Percentiles rank a stretch among this genome's conserved stretches.
Evolutionary conservation across 2,329 filamentous ascomycete species (phyloP).

Genomic region (Ophiocordyceps camponoti-floridani): DNA sequence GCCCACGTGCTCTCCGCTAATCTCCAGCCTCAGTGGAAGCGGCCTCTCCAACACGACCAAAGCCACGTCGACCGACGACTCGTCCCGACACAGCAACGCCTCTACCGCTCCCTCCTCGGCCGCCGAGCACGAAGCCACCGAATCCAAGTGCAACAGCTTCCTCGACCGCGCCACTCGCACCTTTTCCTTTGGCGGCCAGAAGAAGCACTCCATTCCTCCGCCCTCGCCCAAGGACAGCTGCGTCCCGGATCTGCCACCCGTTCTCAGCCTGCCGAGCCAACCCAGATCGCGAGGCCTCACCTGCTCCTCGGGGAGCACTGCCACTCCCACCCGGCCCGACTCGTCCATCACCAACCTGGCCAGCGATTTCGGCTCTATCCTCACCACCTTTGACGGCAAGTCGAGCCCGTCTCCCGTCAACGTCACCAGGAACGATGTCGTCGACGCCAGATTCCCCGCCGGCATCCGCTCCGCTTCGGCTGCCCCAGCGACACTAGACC

Average conservation of each 20-base stretch:
- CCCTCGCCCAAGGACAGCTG: constrained; percentile 12
- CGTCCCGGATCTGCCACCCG: constrained; percentile 18
- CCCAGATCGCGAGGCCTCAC: constrained; percentile 31
- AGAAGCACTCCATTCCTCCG: constrained; percentile 22
- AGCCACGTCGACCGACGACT: constrained; percentile 39
- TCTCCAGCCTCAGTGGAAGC: constrained; percentile 29
- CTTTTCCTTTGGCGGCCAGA: constrained; percentile 40
- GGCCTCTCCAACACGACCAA: constrained; percentile 44
- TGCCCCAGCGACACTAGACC: constrained; percentile 28
- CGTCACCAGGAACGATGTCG: constrained; percentile 17
- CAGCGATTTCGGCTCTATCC: constrained; percentile 39
- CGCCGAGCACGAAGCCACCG: constrained; percentile 15
- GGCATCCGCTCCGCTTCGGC: constrained; percentile 24
- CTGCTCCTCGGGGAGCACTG: constrained; percentile 32
- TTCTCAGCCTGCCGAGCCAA: constrained; percentile 16
- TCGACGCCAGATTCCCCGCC: constrained; percentile 24
- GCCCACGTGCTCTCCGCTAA: constrained; percentile 12
- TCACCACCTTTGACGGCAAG: constrained; percentile 36
- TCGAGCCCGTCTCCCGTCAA: constrained; percentile 17
- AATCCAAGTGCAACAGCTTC: constrained; percentile 30
- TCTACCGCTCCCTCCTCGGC: constrained; percentile 44
- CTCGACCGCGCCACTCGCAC: constrained; percentile 38
- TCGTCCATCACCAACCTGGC: constrained; percentile 30
- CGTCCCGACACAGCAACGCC: constrained; percentile 42
- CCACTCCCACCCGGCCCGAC: constrained; percentile 29